Conservation (phyloP, 2,329 filamentous ascomycete species). For the Davidsoniella australis region DNA sequence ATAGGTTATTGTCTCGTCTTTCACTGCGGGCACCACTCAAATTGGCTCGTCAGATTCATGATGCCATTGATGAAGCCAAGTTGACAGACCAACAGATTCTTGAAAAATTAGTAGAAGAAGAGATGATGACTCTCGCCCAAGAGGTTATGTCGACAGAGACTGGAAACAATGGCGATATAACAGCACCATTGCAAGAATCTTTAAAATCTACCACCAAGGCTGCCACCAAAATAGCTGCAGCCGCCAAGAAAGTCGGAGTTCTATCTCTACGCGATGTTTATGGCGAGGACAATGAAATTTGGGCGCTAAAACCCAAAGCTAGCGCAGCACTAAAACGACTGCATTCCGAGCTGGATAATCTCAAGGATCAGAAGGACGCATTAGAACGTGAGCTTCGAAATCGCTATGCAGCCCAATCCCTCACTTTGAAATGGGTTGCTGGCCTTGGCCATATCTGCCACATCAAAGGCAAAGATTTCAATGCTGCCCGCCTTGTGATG, state of each 20-base stretch:
- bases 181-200: conserved; percentile 21
- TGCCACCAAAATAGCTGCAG: conserved; percentile 25
- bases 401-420: conserved; percentile 41
- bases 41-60: conserved; percentile 53
- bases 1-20: conserved; percentile 37
- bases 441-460: conserved; percentile 82
- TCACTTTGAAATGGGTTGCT: conserved; percentile 74
- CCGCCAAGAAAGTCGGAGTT: conserved; percentile 22
- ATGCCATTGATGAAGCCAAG: conserved; percentile 83
- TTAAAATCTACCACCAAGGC: no score
- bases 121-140: conserved; percentile 57
- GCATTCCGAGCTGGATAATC: conserved; percentile 46
- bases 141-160: conserved; percentile 52
- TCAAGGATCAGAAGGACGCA: conserved; percentile 41
- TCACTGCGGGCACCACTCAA: conserved; percentile 47
- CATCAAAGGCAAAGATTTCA: conserved; percentile 63
- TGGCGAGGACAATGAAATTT: conserved; percentile 39
- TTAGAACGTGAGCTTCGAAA: conserved; percentile 46
- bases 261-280: conserved; percentile 39
- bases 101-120: conserved; percentile 53
- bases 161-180: conserved; percentile 32
- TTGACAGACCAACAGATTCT: conserved; percentile 52
- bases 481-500: conserved; percentile 15
- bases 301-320: conserved; percentile 52
- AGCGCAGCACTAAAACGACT: conserved; percentile 48